Conservation (phyloP, 1,139 yeast species). For the Saccharomyces hybrid region DNA sequence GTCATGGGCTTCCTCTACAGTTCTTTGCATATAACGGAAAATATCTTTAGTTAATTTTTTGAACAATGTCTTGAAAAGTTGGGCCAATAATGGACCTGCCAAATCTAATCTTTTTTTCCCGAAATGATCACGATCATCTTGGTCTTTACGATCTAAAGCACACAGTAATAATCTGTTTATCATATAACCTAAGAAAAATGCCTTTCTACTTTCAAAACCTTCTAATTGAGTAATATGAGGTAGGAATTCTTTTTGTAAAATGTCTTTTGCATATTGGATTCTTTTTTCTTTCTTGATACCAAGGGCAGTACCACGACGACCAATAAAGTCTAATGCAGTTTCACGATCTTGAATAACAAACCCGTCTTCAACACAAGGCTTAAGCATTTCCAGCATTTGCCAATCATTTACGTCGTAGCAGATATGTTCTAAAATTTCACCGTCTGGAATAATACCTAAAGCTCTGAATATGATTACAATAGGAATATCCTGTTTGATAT, state of each 20-base stretch:
- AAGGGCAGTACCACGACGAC: constrained; percentile 90
- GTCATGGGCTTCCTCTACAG: constrained; percentile 96
- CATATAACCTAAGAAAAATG: constrained; percentile 96
- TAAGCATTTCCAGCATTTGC: constrained; percentile 99
- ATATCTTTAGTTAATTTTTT: constrained; percentile 91
- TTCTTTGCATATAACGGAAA: constrained; percentile 96
- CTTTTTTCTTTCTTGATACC: constrained; percentile 97
- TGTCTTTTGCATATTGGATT: constrained; percentile 95
- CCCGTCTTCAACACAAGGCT: constrained; percentile 99
- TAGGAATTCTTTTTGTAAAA: constrained; percentile 86
- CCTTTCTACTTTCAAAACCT: constrained; percentile 95
- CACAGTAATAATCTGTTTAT: constrained; percentile 88
- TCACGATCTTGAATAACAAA: constrained; percentile 97
- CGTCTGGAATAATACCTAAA: constrained; percentile 96
- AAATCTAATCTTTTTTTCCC: constrained; percentile 97
- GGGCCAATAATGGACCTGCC: constrained; percentile 96
- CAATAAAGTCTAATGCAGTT: constrained; percentile 94
- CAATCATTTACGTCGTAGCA: constrained; percentile 97
- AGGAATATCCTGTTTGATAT: constrained; percentile 93
- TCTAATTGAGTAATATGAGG: constrained; percentile 97
- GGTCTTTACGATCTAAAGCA: constrained; percentile 95
- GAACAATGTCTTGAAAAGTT: constrained; percentile 87
- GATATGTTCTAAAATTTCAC: constrained; percentile 95
- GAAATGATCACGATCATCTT: constrained; percentile 98
- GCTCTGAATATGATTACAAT: constrained; percentile 96